Evolutionary conservation across 108 stramenopile species (phyloP), one percentile per base, ranked within the genome.

Genomic region (Nitzschia putrida): DNA sequence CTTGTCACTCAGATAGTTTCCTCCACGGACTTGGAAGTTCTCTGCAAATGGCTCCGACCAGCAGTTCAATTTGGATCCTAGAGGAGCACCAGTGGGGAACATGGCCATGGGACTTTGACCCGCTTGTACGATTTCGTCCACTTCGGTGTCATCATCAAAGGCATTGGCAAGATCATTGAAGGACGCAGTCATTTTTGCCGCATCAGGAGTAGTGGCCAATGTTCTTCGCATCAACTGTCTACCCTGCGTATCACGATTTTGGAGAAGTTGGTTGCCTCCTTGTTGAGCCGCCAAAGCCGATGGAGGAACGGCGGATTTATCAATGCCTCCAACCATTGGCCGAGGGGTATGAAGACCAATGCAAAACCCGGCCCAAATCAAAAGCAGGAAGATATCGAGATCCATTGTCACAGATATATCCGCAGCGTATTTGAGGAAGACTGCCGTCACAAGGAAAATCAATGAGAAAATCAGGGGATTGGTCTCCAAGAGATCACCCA

Each of bases 21-120:
- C 42, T 40, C 94, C 94, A 38, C 94, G 87, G 40, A 95, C 88
- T 9, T 85, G 64, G 70, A 92, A 92, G 38, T 81, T 69, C n/a
- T 44, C 57, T 9, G 61, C 64, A 24, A 67, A 61, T 14, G 94
- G 89, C 37, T 80, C 80, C 8, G 81, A 83, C 87, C 83, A 92
- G 71, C 89, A 88, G 72, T 95, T 94, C 40, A 73, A 51, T 23
- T 86, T 73, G 24, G 83, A 81, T 22, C 88, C 87, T 41, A 90
- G 51, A n/a, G 76, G 69, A 18, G 88, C 87, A 10, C 90, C 90
- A 16, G 69, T 61, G 10, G 91, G 91, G 40, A 92, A 89, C 55
- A 60, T 54, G 0, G 73, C 61, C 53, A 84, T 41, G 23, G 83
- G 83, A 58, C 66, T 71, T 53, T 71, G 65, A 40, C 51, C 37